phyloP scores from a whole-genome alignment of 495 filamentous ascomycete species.

The Cairneyella variabilis region DNA sequence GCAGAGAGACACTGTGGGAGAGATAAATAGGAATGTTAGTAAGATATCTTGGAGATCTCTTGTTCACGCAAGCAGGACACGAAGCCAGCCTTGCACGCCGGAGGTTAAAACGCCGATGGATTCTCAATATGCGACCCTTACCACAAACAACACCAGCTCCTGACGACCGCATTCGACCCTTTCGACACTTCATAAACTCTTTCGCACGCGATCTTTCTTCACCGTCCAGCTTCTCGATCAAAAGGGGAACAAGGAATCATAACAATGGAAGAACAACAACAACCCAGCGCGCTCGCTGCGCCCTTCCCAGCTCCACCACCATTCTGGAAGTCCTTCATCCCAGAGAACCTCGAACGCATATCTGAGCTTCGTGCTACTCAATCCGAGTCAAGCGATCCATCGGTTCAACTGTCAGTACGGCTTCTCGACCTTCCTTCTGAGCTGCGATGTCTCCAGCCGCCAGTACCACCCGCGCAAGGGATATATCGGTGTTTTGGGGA shows the following conservation, averaged over 20 bases:
- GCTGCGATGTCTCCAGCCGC: constrained; percentile 77
- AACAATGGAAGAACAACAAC: constrained; percentile 50
- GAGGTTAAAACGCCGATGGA: background rate
- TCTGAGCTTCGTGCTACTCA: constrained; percentile 31
- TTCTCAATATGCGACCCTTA: no score
- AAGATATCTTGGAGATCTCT: no score
- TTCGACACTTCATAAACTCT: no score
- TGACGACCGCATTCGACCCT: no score
- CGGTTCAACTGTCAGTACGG: constrained; percentile 11
- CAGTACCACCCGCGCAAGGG: constrained; percentile 64
- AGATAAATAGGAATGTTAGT: no score
- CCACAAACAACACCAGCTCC: no score
- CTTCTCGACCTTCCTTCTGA: constrained; percentile 63
- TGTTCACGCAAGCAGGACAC: background rate
- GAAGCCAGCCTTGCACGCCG: background rate
- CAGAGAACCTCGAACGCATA: constrained; percentile 67
- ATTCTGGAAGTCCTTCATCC: constrained; percentile 86
- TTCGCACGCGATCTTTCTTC: no score
- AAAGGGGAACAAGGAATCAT: no score
- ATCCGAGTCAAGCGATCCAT: constrained; percentile 22
- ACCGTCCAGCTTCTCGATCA: no score
- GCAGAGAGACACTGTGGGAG: no score
- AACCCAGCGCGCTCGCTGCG: constrained; percentile 40
- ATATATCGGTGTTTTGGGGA: constrained; percentile 74
- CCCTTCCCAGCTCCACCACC: constrained; percentile 81